Conservation (phyloP, 208 protist species). For the Crithidia sp. region DNA sequence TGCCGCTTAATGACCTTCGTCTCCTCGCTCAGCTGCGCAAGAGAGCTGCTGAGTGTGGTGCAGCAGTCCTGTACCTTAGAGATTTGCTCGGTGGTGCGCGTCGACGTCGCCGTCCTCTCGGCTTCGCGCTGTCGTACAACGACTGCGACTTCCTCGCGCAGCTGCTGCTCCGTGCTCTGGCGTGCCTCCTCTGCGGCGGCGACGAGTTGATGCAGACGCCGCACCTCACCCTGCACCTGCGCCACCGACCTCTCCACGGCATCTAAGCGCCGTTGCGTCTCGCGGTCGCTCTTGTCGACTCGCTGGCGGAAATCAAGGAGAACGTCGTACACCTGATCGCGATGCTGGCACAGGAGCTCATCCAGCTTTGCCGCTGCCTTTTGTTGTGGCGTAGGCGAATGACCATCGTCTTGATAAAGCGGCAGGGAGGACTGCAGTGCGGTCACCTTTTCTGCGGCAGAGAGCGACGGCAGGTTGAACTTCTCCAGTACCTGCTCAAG, state of each 20-base stretch:
- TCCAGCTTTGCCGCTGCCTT: background rate
- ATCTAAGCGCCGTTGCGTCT: constrained; percentile 23
- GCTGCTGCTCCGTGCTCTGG: background rate
- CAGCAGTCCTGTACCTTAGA: constrained; percentile 12
- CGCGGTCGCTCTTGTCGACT: constrained; percentile 19
- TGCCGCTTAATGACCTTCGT: constrained; percentile 5
- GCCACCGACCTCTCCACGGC: constrained; percentile 9
- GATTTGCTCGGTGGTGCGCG: background rate
- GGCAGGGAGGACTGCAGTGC: background rate
- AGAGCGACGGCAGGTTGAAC: constrained; percentile 1
- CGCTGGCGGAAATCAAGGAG: constrained; percentile 21
- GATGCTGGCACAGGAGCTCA: constrained; percentile 13
- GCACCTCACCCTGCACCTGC: constrained; percentile 19
- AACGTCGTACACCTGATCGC: constrained; percentile 32
- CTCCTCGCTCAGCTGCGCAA: constrained; percentile 21
- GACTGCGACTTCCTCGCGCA: background rate
- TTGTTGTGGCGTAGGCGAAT: background rate
- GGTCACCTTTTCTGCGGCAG: background rate
- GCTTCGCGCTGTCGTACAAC: constrained; percentile 13
- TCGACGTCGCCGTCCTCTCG: background rate
- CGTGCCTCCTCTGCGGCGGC: constrained; percentile 1
- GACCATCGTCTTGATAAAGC: background rate
- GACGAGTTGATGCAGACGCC: constrained; percentile 1
- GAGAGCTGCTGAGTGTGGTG: background rate
- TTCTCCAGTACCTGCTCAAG: constrained; percentile 28